Percentiles rank a stretch among this genome's conserved stretches.
Conservation (phyloP, 148 eudicot genomes). For the Spergularia bocconei region DNA sequence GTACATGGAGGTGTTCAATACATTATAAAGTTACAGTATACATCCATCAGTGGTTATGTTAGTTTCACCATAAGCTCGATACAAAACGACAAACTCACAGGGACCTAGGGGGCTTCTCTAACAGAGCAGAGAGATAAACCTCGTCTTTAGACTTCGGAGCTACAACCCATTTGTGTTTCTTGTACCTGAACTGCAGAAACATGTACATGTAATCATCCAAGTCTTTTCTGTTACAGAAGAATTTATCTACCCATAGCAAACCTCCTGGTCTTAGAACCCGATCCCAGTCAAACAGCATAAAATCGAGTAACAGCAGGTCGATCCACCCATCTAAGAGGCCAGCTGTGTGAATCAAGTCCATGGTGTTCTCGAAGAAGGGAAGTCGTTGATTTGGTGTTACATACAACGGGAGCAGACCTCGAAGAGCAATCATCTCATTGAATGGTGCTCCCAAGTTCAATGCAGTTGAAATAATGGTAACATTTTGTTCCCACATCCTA, state of each 20-base stretch:
- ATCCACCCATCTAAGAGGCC: constrained; percentile 96
- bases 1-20: not conserved
- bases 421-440: constrained; percentile 80
- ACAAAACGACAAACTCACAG: constrained; percentile 34
- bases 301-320: constrained; percentile 75
- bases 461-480: constrained; percentile 78
- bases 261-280: constrained; percentile 92
- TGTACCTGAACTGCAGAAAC: constrained; percentile 97
- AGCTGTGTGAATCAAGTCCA: constrained; percentile 82
- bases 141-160: constrained; percentile 79
- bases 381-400: constrained; percentile 76
- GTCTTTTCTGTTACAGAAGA: constrained; percentile 75
- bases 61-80: not conserved
- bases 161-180: constrained; percentile 85
- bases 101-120: constrained; percentile 83
- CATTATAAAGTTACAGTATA: not conserved
- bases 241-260: constrained; percentile 84
- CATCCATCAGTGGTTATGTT: not conserved
- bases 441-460: constrained; percentile 93
- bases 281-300: constrained; percentile 89
- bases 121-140: constrained; percentile 77
- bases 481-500: constrained; percentile 78
- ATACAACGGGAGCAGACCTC: constrained; percentile 80
- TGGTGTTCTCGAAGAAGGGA: constrained; percentile 87
- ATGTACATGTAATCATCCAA: constrained; percentile 95